Percentiles rank a stretch among this genome's conserved stretches.
These are phyloP conservation scores for Ballota nigra DNA, from an alignment of 257 asterid species.

Conservation along the genomic window DNA sequence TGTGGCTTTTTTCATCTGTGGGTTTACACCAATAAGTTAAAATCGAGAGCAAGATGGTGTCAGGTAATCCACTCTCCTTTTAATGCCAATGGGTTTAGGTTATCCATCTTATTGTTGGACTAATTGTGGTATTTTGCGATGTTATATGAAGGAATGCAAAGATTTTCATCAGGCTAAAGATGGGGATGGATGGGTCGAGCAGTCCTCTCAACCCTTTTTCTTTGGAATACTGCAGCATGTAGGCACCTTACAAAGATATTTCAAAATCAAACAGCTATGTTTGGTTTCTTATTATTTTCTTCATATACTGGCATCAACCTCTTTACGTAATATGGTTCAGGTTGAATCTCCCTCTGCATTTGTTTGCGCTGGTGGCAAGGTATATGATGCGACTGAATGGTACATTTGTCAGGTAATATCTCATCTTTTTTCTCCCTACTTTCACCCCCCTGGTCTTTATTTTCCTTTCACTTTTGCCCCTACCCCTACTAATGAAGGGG, in stretches of 20 bases:
- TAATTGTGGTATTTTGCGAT: constrained; percentile 25
- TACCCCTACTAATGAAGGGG: neutral
- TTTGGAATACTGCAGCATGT: constrained; percentile 91
- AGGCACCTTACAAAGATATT: constrained; percentile 2
- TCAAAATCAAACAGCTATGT: neutral
- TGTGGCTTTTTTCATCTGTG: constrained; percentile 81
- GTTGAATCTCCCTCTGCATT: constrained; percentile 78
- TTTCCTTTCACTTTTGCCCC: neutral
- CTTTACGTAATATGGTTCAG: constrained; percentile 39
- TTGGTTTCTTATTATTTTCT: constrained; percentile 14
- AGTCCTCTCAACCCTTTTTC: constrained; percentile 73
- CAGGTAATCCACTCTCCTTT: constrained; percentile 54
- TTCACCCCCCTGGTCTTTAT: neutral
- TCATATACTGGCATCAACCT: constrained; percentile 11
- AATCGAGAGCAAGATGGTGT: constrained; percentile 98
- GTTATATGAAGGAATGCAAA: constrained; percentile 69
- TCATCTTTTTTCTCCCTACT: too few species aligned
- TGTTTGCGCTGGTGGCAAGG: constrained; percentile 86
- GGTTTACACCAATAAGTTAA: constrained; percentile 63
- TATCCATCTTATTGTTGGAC: neutral
- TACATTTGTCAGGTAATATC: constrained; percentile 82
- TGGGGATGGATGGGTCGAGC: constrained; percentile 99
- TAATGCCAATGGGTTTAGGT: neutral
- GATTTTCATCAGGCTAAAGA: constrained; percentile 94
- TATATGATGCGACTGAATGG: constrained; percentile 90